Base-by-base conservation (phyloP, 805 yeast species). In the Saccharomycopsis oosterbeekiorum region DNA sequence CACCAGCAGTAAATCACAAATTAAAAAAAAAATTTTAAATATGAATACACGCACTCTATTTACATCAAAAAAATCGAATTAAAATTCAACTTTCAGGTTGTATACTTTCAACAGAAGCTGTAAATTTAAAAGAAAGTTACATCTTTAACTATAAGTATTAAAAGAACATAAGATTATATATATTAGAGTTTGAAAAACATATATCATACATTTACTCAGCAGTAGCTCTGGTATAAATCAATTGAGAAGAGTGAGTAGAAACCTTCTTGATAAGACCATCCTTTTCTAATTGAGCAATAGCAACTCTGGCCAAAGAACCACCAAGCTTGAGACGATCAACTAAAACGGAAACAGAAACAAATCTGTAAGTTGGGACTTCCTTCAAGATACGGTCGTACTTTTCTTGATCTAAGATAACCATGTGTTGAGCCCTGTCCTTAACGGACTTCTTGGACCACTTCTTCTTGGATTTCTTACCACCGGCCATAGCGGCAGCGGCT, bases 371-470 rank as follows among this genome's bases (percentile, higher is more conserved):
- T 83, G 97, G 97, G 67, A 92, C 97, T 77, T 94, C 99, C 89
- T 94, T 94, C 82, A 91, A 79, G 83, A 94, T 89, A 85, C 97
- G 90, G 96, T 94, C 99, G 84, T 88, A 93, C 79, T 93, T 89
- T 73, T 94, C 96, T 84, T 94, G 97, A 81, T 94, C 99, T 75
- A 94, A 84, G 79, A 89, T 83, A 75, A 94, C 92, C 77, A 91
- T 86, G 86, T 94, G 99, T 80, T 89, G 93, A 74, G 99, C 98
- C 96, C 89, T 93, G 83, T 94, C 99, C 92, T 96, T 94, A 80
- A 91, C 97, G 87, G 96, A 91, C 82, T 97, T 97, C 87, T 93
- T 92, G 88, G 96, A 89, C 99, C 98, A 94, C 97, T 94, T 94
- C 96, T 94, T 93, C 91, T 94, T 94, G 81, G 97, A 90, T 78